Evolutionary conservation across 2,329 filamentous ascomycete species (phyloP).

Genomic region (Nannizziopsis barbatae): DNA sequence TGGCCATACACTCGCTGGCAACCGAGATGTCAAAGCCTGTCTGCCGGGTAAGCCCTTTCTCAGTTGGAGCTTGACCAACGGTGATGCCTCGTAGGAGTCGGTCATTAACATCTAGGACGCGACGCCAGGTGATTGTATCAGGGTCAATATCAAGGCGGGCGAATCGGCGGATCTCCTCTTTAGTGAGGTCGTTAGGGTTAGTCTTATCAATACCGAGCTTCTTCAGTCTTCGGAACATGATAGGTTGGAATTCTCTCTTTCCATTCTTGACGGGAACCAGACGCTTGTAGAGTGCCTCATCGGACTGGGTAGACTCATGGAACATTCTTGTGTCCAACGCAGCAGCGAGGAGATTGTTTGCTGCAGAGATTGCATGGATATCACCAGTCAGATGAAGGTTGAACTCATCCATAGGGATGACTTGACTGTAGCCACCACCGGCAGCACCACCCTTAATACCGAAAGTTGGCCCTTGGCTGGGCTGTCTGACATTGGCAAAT

Average conservation of each 20-base stretch:
- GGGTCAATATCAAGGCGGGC: slow-evolving; percentile 94
- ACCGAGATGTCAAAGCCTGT: slow-evolving; percentile 98
- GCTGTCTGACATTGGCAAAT: slow-evolving; percentile 94
- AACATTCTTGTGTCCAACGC: slow-evolving; percentile 98
- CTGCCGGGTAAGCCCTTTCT: slow-evolving; percentile 76
- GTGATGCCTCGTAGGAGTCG: slow-evolving; percentile 83
- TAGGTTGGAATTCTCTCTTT: slow-evolving; percentile 69
- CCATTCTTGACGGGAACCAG: slow-evolving; percentile 85
- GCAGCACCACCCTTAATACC: slow-evolving; percentile 98
- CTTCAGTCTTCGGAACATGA: slow-evolving; percentile 88
- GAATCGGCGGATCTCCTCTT: slow-evolving; percentile 77
- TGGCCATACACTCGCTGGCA: slow-evolving; percentile 96
- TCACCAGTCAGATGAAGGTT: slow-evolving; percentile 96
- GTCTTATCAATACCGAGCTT: slow-evolving; percentile 96
- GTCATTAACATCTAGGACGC: slow-evolving; percentile 95
- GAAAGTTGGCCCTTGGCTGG: slow-evolving; percentile 93
- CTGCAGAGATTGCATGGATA: slow-evolving; percentile 92
- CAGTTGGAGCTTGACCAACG: slow-evolving; percentile 75
- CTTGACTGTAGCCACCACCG: slow-evolving; percentile 94
- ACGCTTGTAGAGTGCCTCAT: slow-evolving; percentile 73
- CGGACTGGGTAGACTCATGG: slow-evolving; percentile 91
- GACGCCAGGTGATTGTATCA: slow-evolving; percentile 91
- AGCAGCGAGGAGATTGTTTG: slow-evolving; percentile 91
- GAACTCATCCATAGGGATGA: slow-evolving; percentile 99
- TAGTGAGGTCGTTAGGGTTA: slow-evolving; percentile 77